Percentiles rank a stretch among this genome's conserved stretches.
Evolutionary conservation across 2,329 filamentous ascomycete species (phyloP).

Genomic region (Xylaria sp.): DNA sequence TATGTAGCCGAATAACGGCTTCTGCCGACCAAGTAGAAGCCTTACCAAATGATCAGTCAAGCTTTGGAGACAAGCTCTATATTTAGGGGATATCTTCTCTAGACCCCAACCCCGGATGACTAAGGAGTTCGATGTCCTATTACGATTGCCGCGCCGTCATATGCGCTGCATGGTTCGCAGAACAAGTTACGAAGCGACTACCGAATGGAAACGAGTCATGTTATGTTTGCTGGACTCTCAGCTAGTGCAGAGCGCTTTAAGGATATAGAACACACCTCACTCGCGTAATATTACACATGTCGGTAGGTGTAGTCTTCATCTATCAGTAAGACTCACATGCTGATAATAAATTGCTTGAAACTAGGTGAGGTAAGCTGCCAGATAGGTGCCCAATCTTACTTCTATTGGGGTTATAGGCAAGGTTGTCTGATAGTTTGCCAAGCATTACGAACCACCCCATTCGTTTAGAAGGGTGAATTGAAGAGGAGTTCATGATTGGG

Average conservation of each 20-base stretch:
- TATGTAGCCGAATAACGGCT: conserved; percentile 16
- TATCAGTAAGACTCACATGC: conserved; percentile 19
- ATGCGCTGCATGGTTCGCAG: neutral
- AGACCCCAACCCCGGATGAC: conserved; percentile 19
- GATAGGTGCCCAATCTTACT: conserved; percentile 16
- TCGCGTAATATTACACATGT: neutral
- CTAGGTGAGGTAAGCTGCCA: conserved; percentile 5
- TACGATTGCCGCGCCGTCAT: neutral
- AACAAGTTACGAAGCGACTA: neutral
- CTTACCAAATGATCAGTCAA: conserved; percentile 36
- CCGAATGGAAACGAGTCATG: neutral
- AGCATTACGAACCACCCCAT: conserved; percentile 16
- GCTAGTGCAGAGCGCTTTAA: neutral
- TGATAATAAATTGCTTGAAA: conserved; percentile 20
- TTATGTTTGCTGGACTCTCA: neutral
- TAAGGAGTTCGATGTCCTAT: conserved; percentile 17
- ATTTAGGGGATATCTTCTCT: conserved; percentile 10
- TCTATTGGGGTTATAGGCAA: conserved; percentile 13
- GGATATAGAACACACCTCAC: neutral
- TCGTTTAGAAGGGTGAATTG: neutral
- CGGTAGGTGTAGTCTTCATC: conserved; percentile 19
- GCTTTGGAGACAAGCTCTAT: conserved; percentile 13
- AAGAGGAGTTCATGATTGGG: conserved; percentile 11
- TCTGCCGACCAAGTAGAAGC: conserved; percentile 23
- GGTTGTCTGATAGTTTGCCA: conserved; percentile 21